Evolutionary conservation across 306 rosid genomes (phyloP).

Genomic region (Cucurbita argyrosperma): DNA sequence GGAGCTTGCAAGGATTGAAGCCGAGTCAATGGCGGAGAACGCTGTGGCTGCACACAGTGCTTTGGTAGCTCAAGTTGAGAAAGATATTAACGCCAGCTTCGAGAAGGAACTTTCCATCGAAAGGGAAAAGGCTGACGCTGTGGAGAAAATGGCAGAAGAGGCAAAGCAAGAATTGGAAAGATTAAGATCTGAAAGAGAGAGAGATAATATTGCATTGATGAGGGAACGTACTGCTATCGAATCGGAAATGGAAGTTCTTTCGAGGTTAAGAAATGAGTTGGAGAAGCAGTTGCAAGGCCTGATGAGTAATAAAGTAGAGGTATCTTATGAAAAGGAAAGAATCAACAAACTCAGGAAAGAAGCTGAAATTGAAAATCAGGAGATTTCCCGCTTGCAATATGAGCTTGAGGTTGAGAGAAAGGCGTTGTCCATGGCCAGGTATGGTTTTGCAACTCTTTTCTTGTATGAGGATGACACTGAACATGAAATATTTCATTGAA

Average conservation of each 20-base stretch:
- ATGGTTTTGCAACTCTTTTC: slow-evolving; percentile 7
- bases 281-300: slow-evolving; percentile 76
- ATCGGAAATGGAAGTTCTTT: slow-evolving; percentile 80
- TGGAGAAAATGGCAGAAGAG: slow-evolving; percentile 88
- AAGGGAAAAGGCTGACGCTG: slow-evolving; percentile 68
- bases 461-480: neutral
- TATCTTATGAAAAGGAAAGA: slow-evolving; percentile 73
- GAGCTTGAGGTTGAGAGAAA: slow-evolving; percentile 93
- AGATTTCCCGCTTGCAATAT: slow-evolving; percentile 69
- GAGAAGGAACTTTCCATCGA: slow-evolving; percentile 64
- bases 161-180: slow-evolving; percentile 68
- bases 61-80: slow-evolving; percentile 88
- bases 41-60: slow-evolving; percentile 91
- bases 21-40: slow-evolving; percentile 86
- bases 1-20: slow-evolving; percentile 97
- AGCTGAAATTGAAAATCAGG: slow-evolving; percentile 74
- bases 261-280: slow-evolving; percentile 63
- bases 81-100: slow-evolving; percentile 66
- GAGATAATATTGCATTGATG: slow-evolving; percentile 39
- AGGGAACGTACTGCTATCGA: slow-evolving; percentile 69
- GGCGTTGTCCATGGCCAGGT: slow-evolving; percentile 99
- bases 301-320: slow-evolving; percentile 59
- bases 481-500: neutral
- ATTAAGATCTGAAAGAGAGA: slow-evolving; percentile 57
- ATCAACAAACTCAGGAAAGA: slow-evolving; percentile 59